These are phyloP conservation scores for Aegilops speltoides DNA, from an alignment of 176 grass and related monocot genomes.

Conservation along the genomic window DNA sequence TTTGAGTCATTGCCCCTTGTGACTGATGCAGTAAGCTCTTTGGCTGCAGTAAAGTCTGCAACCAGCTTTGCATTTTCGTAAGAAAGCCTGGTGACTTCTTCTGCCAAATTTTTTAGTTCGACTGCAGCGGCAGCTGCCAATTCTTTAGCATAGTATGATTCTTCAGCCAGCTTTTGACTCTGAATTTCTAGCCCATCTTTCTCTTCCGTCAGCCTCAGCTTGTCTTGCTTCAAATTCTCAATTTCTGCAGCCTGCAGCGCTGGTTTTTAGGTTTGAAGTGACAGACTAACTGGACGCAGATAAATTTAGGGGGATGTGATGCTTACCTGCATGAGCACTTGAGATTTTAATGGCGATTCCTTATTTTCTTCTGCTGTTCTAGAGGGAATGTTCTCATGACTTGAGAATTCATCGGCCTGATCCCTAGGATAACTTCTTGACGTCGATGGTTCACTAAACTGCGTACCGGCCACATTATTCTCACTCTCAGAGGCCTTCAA, in stretches of 20 bases:
- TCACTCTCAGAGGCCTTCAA: slow-evolving; percentile 44
- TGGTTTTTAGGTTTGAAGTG: neutral
- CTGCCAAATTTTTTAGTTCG: slow-evolving; percentile 93
- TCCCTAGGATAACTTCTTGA: slow-evolving; percentile 36
- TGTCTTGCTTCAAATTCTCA: slow-evolving; percentile 95
- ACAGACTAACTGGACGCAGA: neutral
- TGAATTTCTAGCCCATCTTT: slow-evolving; percentile 89
- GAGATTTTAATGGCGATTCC: slow-evolving; percentile 61
- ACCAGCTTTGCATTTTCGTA: slow-evolving; percentile 88
- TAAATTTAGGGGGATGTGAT: neutral
- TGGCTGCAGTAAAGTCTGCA: slow-evolving; percentile 46
- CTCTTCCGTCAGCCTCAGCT: slow-evolving; percentile 68
- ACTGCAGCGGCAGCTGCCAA: slow-evolving; percentile 90
- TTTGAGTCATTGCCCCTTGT: slow-evolving; percentile 38
- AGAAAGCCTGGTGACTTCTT: slow-evolving; percentile 97
- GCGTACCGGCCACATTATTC: slow-evolving; percentile 29
- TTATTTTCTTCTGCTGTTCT: slow-evolving; percentile 43
- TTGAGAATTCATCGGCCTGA: slow-evolving; percentile 37
- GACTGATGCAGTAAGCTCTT: slow-evolving; percentile 48
- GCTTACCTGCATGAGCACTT: slow-evolving; percentile 81
- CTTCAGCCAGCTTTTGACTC: slow-evolving; percentile 84
- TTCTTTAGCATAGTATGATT: slow-evolving; percentile 95
- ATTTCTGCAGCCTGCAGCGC: slow-evolving; percentile 75
- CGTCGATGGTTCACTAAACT: slow-evolving; percentile 49
- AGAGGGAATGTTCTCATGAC: slow-evolving; percentile 29